Evolutionary conservation across 768 basidiomycete species (phyloP).

Genomic region (Auriscalpium microsporum): DNA sequence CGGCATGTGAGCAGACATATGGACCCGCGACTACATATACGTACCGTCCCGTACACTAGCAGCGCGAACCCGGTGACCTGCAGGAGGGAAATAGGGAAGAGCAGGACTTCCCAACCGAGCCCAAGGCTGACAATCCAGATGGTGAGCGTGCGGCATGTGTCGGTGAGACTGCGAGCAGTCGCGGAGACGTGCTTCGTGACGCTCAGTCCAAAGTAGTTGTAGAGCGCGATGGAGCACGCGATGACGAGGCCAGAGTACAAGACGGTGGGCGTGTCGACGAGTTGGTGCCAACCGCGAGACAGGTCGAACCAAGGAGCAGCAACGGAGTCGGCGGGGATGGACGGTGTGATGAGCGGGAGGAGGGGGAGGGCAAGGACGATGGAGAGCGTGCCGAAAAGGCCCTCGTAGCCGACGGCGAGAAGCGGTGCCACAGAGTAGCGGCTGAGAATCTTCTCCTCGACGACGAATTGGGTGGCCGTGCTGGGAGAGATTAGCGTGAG

Average conservation of each 20-base stretch:
- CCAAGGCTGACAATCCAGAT: conserved; percentile 92
- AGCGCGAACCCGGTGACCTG: conserved; percentile 82
- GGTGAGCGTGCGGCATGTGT: conserved; percentile 90
- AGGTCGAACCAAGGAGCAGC: conserved; percentile 74
- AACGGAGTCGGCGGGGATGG: conserved; percentile 40
- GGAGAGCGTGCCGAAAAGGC: conserved; percentile 79
- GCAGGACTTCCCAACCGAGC: conserved; percentile 82
- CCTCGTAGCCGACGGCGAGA: conserved; percentile 91
- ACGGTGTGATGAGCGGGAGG: conserved; percentile 58
- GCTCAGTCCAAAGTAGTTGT: conserved; percentile 74
- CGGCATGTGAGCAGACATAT: background rate
- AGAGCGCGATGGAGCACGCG: conserved; percentile 42
- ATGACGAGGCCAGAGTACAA: conserved; percentile 38
- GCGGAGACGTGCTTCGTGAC: conserved; percentile 92
- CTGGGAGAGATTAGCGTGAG: conserved; percentile 29
- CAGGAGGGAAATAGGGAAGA: conserved; percentile 74
- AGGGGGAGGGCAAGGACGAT: conserved; percentile 76
- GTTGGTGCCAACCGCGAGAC: conserved; percentile 82
- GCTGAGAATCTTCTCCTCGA: conserved; percentile 95
- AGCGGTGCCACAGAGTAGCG: conserved; percentile 81
- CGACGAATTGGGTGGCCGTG: conserved; percentile 86
- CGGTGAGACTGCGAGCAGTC: conserved; percentile 84
- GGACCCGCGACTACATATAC: conserved; percentile 16
- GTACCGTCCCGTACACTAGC: conserved; percentile 86
- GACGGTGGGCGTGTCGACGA: conserved; percentile 63